These are phyloP conservation scores for Coriolopsis trogii DNA, from an alignment of 1,284 basidiomycete species.

Conservation along the genomic window DNA sequence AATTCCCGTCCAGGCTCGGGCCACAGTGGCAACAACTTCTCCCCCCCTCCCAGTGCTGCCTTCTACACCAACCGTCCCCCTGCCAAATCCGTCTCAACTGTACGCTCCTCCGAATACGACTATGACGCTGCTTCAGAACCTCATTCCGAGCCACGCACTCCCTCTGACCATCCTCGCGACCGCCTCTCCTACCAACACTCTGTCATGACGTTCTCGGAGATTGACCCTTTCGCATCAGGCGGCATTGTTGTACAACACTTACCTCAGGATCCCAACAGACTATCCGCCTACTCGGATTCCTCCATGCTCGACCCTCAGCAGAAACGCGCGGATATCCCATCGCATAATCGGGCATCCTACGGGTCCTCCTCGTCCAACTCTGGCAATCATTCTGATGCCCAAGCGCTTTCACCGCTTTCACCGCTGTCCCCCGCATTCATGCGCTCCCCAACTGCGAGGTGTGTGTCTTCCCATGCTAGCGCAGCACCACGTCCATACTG, in stretches of 20 bases:
- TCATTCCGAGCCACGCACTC: slow-evolving; percentile 48
- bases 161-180: slow-evolving; percentile 46
- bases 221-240: slow-evolving; percentile 62
- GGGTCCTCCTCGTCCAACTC: slow-evolving; percentile 60
- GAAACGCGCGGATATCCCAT: slow-evolving; percentile 37
- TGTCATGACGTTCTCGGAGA: slow-evolving; percentile 60
- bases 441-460: slow-evolving; percentile 20
- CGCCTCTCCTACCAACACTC: slow-evolving; percentile 49
- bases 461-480: background rate
- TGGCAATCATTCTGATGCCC: slow-evolving; percentile 29
- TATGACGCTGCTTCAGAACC: slow-evolving; percentile 33
- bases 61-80: slow-evolving; percentile 41
- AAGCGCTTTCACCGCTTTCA: slow-evolving; percentile 18
- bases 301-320: slow-evolving; percentile 48
- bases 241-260: slow-evolving; percentile 43
- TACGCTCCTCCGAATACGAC: slow-evolving; percentile 43
- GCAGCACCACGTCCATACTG: background rate
- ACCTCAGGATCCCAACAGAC: slow-evolving; percentile 42
- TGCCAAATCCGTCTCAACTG: slow-evolving; percentile 53
- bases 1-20: slow-evolving; percentile 31
- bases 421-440: slow-evolving; percentile 7
- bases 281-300: slow-evolving; percentile 55
- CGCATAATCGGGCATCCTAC: slow-evolving; percentile 51
- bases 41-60: slow-evolving; percentile 25
- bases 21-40: slow-evolving; percentile 24